phyloP scores from a whole-genome alignment of 2,329 filamentous ascomycete genomes.

The Aspergillus nomiae region DNA sequence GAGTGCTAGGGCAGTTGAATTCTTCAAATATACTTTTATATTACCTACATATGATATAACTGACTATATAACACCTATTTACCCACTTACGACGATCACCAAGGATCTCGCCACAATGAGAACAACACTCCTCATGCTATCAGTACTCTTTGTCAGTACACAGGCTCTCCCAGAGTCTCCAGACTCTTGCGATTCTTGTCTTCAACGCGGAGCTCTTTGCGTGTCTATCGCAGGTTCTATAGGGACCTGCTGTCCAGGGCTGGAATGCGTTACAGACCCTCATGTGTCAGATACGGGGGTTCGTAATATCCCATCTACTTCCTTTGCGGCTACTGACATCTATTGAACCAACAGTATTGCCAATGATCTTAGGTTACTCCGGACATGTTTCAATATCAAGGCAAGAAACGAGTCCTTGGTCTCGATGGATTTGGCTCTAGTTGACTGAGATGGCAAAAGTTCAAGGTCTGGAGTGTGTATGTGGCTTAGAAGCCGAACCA shows the following conservation, averaged over 20 bases:
- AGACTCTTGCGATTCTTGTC: neutral
- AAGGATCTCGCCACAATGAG: neutral
- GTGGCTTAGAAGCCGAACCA: neutral
- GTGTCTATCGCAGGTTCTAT: neutral
- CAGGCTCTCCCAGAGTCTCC: neutral
- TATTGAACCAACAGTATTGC: neutral
- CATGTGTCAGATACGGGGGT: neutral
- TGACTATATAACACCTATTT: neutral
- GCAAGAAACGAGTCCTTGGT: neutral
- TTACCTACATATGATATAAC: neutral
- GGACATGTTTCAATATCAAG: neutral
- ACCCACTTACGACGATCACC: neutral
- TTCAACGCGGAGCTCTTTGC: neutral
- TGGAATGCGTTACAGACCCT: neutral
- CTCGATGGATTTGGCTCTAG: neutral
- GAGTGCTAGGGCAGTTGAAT: too few relatives aligned
- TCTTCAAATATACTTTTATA: neutral
- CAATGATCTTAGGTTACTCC: neutral
- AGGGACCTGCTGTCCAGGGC: neutral
- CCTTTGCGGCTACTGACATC: neutral
- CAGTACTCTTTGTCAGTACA: neutral
- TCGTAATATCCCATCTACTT: neutral
- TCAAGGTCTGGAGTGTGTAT: neutral
- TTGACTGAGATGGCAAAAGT: neutral
- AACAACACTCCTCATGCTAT: neutral